phyloP scores from a whole-genome alignment of 108 stramenopile genomes.

The Chaetoceros tenuissimus region DNA sequence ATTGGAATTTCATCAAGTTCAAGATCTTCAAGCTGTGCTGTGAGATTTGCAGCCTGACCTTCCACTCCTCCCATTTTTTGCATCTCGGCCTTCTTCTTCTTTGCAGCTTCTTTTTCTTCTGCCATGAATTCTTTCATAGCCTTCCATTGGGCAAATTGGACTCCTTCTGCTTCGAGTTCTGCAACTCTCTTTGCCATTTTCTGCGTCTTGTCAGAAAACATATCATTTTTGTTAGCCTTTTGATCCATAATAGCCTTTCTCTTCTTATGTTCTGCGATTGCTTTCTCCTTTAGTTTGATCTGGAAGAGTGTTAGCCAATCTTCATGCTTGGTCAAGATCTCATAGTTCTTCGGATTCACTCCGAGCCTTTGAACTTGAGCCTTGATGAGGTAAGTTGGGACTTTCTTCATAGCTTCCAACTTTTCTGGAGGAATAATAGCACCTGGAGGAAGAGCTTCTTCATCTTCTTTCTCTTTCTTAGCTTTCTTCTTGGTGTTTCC shows the following conservation, averaged over 20 bases:
- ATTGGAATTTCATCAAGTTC: slow-evolving; percentile 77
- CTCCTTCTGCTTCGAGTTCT: slow-evolving; percentile 77
- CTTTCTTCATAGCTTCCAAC: slow-evolving; percentile 40
- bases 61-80: slow-evolving; percentile 48
- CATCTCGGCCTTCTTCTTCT: slow-evolving; percentile 41
- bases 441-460: slow-evolving; percentile 2
- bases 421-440: slow-evolving; percentile 7
- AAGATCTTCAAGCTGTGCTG: slow-evolving; percentile 69
- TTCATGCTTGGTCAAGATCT: slow-evolving; percentile 69
- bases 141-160: slow-evolving; percentile 71
- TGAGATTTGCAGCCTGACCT: slow-evolving; percentile 56
- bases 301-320: slow-evolving; percentile 74
- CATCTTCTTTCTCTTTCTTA: slow-evolving; percentile 3
- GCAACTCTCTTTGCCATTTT: slow-evolving; percentile 45
- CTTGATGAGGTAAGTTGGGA: slow-evolving; percentile 53
- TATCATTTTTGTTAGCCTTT: slow-evolving; percentile 37
- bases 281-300: slow-evolving; percentile 66
- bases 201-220: slow-evolving; percentile 56
- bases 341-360: slow-evolving; percentile 73
- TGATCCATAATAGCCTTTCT: slow-evolving; percentile 49
- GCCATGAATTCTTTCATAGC: slow-evolving; percentile 77
- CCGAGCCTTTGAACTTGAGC: slow-evolving; percentile 56
- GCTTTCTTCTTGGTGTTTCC: slow-evolving; percentile 37
- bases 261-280: slow-evolving; percentile 45
- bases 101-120: slow-evolving; percentile 55